These are phyloP conservation scores for Metschnikowia continentalis DNA, from an alignment of 805 yeast genomes.

Conservation along the genomic window DNA sequence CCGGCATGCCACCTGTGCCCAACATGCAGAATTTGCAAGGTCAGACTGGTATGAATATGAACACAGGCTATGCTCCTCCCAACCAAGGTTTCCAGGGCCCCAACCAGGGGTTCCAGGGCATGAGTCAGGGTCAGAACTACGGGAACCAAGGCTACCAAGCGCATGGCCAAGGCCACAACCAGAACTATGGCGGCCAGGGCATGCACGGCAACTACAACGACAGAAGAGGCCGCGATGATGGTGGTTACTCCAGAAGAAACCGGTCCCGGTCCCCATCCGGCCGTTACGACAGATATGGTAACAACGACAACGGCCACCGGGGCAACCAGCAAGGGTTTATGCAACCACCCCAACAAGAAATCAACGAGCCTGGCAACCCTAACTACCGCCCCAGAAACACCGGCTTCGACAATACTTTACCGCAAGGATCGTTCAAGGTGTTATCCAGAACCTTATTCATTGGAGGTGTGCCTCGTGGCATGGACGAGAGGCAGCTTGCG, in stretches of 20 bases:
- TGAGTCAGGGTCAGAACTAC: constrained; percentile 13
- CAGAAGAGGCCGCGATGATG: constrained; percentile 30
- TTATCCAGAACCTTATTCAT: constrained; percentile 86
- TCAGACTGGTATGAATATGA: not conserved
- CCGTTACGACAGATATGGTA: constrained; percentile 15
- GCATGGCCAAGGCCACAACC: not conserved
- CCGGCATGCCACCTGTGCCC: constrained; percentile 13
- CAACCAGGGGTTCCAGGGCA: not conserved
- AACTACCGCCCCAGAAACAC: constrained; percentile 76
- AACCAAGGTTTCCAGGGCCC: not conserved
- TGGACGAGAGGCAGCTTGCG: constrained; percentile 72
- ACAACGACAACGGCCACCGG: constrained; percentile 3
- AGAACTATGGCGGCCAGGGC: not conserved
- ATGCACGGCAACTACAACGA: constrained; percentile 11
- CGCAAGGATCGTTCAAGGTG: constrained; percentile 77
- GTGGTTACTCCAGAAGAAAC: constrained; percentile 44
- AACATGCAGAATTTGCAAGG: constrained; percentile 10
- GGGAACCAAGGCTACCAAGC: constrained; percentile 5
- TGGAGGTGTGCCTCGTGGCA: constrained; percentile 85
- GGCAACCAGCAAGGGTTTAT: constrained; percentile 15
- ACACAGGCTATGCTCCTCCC: too few species aligned
- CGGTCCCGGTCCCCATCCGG: constrained; percentile 53
- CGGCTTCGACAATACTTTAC: constrained; percentile 63
- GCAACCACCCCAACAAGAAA: constrained; percentile 36
- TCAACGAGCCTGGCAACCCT: constrained; percentile 64